Evolutionary conservation across 345 rosid species (phyloP).

Genomic region (Streptanthus diversifolius): DNA sequence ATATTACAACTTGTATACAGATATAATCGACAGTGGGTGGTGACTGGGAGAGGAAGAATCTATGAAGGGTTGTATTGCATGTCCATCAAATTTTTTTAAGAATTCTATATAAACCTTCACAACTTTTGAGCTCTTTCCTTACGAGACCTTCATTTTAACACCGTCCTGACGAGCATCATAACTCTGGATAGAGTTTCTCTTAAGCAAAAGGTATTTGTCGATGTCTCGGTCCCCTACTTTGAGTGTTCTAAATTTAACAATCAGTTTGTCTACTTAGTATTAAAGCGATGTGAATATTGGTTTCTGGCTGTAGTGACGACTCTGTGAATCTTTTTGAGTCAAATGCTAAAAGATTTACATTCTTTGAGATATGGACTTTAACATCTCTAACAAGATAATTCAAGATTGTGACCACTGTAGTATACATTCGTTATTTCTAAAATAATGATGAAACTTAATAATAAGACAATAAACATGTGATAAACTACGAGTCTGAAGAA

Average conservation of each 20-base stretch:
- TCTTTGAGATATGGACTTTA: too few species aligned
- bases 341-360: neutral
- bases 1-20: too few species aligned
- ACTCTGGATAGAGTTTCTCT: constrained; percentile 91
- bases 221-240: neutral
- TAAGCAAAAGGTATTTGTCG: constrained; percentile 76
- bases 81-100: constrained; percentile 82
- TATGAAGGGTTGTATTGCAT: constrained; percentile 93
- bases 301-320: neutral
- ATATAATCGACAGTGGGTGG: too few species aligned
- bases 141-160: constrained; percentile 92
- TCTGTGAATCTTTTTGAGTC: neutral
- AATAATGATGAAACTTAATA: neutral
- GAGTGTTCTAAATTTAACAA: neutral
- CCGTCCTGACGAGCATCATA: constrained; percentile 92
- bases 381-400: constrained; percentile 5
- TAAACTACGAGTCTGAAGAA: neutral
- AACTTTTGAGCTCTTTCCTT: constrained; percentile 90
- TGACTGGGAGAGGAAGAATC: constrained; percentile 99
- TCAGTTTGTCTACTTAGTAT: neutral
- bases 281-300: neutral
- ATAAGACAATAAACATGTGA: neutral
- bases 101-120: constrained; percentile 98
- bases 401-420: neutral
- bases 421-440: neutral